Percentiles rank a stretch among this genome's conserved stretches.
Conservation (phyloP, 169 alveolate genomes). For the Plasmodium blacklocki region DNA sequence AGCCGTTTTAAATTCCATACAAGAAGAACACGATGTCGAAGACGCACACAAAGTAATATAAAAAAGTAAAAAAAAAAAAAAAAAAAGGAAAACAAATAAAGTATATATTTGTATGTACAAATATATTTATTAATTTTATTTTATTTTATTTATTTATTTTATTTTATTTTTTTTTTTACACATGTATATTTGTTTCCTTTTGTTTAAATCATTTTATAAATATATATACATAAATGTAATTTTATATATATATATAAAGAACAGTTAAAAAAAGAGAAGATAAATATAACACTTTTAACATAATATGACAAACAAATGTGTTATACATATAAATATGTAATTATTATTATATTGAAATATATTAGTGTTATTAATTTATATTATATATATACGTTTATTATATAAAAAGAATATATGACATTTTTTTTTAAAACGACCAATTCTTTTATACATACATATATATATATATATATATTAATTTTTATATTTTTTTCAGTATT, state of each 20-base stretch:
- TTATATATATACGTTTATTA: no score
- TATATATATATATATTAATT: not conserved
- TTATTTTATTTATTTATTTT: not conserved
- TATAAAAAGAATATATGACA: no score
- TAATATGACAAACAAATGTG: no score
- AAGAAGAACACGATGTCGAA: conserved; percentile 84
- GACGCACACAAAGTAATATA: conserved; percentile 66
- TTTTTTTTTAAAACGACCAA: no score
- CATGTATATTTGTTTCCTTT: not conserved
- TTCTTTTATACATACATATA: not conserved
- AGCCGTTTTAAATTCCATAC: conserved; percentile 88
- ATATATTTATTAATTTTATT: conserved; percentile 33
- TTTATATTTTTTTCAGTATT: conserved; percentile 24
- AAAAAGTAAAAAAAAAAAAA: not conserved
- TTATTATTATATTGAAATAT: no score
- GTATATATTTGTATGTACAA: conserved; percentile 20
- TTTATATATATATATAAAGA: conserved; percentile 42
- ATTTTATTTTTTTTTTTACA: no score
- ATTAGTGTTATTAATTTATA: no score
- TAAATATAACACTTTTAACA: no score
- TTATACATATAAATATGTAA: no score
- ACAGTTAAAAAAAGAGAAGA: no score
- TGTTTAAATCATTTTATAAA: not conserved
- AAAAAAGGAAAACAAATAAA: not conserved
- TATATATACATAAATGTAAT: conserved; percentile 57